Evolutionary conservation across 2,329 filamentous ascomycete genomes (phyloP).

Genomic region (Madurella mycetomatis): DNA sequence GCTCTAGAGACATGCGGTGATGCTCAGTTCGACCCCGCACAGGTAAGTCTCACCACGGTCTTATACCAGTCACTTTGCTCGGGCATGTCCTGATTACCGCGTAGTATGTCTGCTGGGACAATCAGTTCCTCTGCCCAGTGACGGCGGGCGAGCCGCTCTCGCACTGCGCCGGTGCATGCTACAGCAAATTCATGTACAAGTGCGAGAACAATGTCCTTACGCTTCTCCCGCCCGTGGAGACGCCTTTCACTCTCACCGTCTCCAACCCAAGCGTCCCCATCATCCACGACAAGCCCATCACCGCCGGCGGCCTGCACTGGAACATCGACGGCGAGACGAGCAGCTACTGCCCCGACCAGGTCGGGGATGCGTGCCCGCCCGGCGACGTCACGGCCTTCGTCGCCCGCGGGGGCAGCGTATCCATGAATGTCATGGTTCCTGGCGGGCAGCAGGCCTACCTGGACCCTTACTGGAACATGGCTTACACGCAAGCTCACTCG

Average conservation of each 20-base stretch:
- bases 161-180: conserved; percentile 34
- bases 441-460: conserved; percentile 33
- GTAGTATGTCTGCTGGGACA: conserved; percentile 31
- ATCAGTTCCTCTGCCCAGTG: conserved; percentile 33
- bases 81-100: not conserved
- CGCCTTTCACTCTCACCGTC: conserved; percentile 29
- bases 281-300: conserved; percentile 30
- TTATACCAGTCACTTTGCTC: not conserved
- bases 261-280: conserved; percentile 28
- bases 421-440: conserved; percentile 31
- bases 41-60: conserved; percentile 14
- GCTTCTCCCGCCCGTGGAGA: conserved; percentile 23
- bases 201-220: conserved; percentile 27
- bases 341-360: conserved; percentile 30
- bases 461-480: conserved; percentile 27
- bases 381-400: conserved; percentile 28
- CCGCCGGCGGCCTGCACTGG: conserved; percentile 27
- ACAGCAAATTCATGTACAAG: conserved; percentile 33
- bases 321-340: conserved; percentile 28
- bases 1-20: conserved; percentile 22
- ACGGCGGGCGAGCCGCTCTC: conserved; percentile 32
- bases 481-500: conserved; percentile 34
- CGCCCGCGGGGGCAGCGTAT: conserved; percentile 14
- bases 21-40: conserved; percentile 24
- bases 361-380: conserved; percentile 26